Conservation (phyloP, 1,284 basidiomycete genomes). For the Volvariella volvacea region DNA sequence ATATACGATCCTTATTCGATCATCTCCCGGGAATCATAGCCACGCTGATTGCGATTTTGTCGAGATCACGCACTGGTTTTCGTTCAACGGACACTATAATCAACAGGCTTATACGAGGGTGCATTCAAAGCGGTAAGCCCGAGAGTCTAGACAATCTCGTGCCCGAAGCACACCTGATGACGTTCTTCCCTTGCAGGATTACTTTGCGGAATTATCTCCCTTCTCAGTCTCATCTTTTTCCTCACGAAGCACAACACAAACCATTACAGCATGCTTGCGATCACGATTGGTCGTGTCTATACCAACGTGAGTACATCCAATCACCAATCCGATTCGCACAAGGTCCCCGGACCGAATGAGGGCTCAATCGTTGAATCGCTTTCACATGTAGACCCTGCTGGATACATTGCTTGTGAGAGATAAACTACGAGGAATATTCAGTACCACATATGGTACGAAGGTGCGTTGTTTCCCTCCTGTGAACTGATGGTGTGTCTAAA, state of each 20-base stretch:
- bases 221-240: not conserved
- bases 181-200: not conserved
- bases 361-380: no score
- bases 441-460: not conserved
- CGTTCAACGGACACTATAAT: not conserved
- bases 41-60: not conserved
- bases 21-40: not conserved
- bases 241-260: not conserved
- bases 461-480: no score
- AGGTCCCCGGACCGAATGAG: no score
- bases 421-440: not conserved
- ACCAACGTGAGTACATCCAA: slow-evolving; percentile 1
- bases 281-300: not conserved
- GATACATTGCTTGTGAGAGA: not conserved
- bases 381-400: not conserved
- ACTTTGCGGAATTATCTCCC: not conserved
- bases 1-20: not conserved
- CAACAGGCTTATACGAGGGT: slow-evolving; percentile 1
- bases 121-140: not conserved
- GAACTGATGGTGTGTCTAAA: no score
- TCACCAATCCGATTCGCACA: no score
- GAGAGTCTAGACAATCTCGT: not conserved
- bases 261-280: slow-evolving; percentile 1
- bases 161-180: not conserved
- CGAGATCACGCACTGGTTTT: not conserved